Evolutionary conservation across 2,329 filamentous ascomycete species (phyloP), one percentile per base, ranked within the genome.

Genomic region (Fusarium praegraminearum): DNA sequence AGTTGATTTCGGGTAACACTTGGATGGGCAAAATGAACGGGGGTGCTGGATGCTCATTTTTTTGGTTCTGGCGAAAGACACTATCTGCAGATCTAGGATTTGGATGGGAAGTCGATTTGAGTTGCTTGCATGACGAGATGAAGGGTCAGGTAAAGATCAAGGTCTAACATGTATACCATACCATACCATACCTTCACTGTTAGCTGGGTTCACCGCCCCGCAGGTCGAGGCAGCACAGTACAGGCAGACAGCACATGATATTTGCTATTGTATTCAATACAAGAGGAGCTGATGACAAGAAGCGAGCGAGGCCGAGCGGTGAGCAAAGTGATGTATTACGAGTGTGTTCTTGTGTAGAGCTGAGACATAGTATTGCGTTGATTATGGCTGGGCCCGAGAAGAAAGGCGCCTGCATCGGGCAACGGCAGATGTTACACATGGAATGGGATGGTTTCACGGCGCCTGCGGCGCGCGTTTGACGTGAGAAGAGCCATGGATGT

Each of bases 1-100:
- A 76, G 15, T 68, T 81, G 49, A 76, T 73, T 49, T 78, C 79
- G 15, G 80, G 81, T 2, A 76, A 80, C 62, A 82, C 80, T 15
- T 79, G 78, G 13, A 76, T 81, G 65, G 80, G 82, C 50, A 78
- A 80, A 51, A 56, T 57, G 53, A 62, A 44, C 36, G 57, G 46
- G 53, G 41, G 28, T 33, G 51, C 44, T 40, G 51, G 51, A 24
- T 53, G 57, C 33, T 51, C 47, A 44, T 67, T 52, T 59, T 49
- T 65, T 43, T 62, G 60, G 52, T 67, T 68, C 41, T 59, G 57
- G 51, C 49, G 36, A 4, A 44, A 61, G 12, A 24, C 52, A 44
- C 26, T 54, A 66, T 67, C 60, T 71, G 58, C 63, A 53, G 46
- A 51, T 62, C n/a, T 41, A 62, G 54, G 57, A 73, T 72, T 56